Percentiles rank a stretch among this genome's conserved stretches.
phyloP scores from a whole-genome alignment of 1,139 yeast species.

The Meyerozyma sp. region DNA sequence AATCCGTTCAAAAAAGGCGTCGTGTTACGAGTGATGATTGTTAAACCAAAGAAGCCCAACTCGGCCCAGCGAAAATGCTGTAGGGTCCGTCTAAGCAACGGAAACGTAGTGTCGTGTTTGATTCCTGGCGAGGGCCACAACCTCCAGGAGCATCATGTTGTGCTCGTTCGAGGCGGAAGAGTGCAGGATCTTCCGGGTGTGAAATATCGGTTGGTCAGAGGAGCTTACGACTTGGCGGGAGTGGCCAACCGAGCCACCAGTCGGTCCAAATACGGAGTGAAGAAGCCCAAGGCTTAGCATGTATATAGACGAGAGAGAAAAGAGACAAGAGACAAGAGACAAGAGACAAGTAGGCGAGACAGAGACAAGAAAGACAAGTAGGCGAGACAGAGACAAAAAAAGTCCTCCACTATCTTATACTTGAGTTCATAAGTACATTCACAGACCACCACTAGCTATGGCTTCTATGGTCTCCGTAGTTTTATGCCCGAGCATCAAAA shows the following conservation, averaged over 20 bases:
- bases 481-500: conserved; percentile 37
- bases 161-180: conserved; percentile 94
- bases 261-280: conserved; percentile 90
- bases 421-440: not conserved
- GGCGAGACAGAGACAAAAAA: no score
- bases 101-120: conserved; percentile 84
- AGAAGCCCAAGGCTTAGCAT: conserved; percentile 56
- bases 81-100: conserved; percentile 89
- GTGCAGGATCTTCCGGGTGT: conserved; percentile 99
- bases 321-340: not conserved
- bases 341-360: not conserved
- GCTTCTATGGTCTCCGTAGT: not conserved
- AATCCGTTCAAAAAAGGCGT: conserved; percentile 91
- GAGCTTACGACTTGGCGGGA: conserved; percentile 89
- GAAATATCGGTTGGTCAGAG: conserved; percentile 89
- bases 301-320: conserved; percentile 5
- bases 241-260: conserved; percentile 90
- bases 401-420: no score
- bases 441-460: not conserved
- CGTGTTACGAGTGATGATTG: conserved; percentile 87
- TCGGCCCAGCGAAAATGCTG: conserved; percentile 97
- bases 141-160: conserved; percentile 97
- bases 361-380: conserved; percentile 1
- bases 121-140: conserved; percentile 99
- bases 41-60: conserved; percentile 97